These are phyloP conservation scores for Fagopyrum tataricum DNA, from an alignment of 148 eudicot species.

Conservation along the genomic window DNA sequence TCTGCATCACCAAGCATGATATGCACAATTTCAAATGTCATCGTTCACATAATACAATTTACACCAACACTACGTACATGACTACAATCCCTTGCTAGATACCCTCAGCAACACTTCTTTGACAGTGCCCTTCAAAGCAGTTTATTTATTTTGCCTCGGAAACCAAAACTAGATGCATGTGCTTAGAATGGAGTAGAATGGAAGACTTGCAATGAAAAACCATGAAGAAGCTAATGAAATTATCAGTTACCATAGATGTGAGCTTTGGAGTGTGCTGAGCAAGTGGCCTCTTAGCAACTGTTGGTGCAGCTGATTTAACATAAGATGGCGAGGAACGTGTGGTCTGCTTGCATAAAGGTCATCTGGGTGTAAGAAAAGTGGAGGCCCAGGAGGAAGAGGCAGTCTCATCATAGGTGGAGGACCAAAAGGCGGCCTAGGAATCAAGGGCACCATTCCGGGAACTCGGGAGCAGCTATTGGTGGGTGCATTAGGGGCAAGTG, in stretches of 20 bases:
- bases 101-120: no score
- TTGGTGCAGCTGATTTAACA: conserved; percentile 93
- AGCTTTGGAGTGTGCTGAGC: conserved; percentile 98
- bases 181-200: not conserved
- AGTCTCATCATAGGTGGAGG: conserved; percentile 95
- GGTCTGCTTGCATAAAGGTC: conserved; percentile 38
- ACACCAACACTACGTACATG: no score
- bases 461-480: conserved; percentile 46
- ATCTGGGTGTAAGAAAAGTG: conserved; percentile 51
- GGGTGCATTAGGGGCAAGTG: conserved; percentile 34
- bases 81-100: no score
- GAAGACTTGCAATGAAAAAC: not conserved
- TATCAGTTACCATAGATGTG: conserved; percentile 76
- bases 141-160: not conserved
- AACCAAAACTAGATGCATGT: not conserved
- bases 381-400: conserved; percentile 97
- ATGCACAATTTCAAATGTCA: conserved; percentile 29
- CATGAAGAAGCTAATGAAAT: not conserved
- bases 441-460: conserved; percentile 65
- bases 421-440: conserved; percentile 79
- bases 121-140: no score
- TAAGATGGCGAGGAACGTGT: conserved; percentile 64
- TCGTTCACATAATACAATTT: not conserved
- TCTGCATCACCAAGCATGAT: conserved; percentile 75
- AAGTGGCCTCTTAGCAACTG: conserved; percentile 95